phyloP scores from a whole-genome alignment of 495 filamentous ascomycete genomes.

The Hyaloscypha finlandica region DNA sequence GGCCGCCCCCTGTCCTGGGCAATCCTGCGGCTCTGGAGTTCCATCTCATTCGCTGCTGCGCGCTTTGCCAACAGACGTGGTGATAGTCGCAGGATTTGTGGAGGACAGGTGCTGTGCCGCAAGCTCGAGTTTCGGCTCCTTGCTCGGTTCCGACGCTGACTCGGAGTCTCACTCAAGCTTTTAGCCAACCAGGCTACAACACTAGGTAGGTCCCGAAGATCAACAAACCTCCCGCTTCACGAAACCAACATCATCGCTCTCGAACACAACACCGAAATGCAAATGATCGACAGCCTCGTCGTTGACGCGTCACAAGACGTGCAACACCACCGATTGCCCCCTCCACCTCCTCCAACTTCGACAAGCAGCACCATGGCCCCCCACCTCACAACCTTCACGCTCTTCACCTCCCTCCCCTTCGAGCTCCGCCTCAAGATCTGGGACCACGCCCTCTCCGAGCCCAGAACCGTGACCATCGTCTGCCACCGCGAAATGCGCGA shows the following conservation, averaged over 20 bases:
- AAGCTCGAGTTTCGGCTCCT: too few relatives aligned
- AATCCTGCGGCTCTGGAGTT: too few relatives aligned
- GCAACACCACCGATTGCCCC: neutral
- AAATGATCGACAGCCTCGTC: neutral
- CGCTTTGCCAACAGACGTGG: too few relatives aligned
- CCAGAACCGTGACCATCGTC: constrained; percentile 9
- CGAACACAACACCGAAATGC: neutral
- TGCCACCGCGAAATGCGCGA: constrained; percentile 3
- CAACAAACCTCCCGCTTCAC: neutral
- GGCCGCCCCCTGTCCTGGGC: too few relatives aligned
- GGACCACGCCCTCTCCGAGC: constrained; percentile 6
- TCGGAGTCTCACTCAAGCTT: too few relatives aligned
- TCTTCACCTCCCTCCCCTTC: constrained; percentile 26
- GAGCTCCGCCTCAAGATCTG: constrained; percentile 32
- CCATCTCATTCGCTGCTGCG: too few relatives aligned
- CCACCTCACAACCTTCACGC: constrained; percentile 4
- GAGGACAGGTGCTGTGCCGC: too few relatives aligned
- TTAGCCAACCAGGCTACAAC: too few relatives aligned
- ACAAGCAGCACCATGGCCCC: constrained; percentile 3
- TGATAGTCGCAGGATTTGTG: too few relatives aligned
- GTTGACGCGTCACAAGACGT: neutral
- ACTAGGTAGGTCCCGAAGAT: too few relatives aligned
- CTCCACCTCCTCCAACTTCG: neutral
- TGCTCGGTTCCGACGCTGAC: too few relatives aligned
- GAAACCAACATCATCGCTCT: neutral